phyloP scores from a whole-genome alignment of 495 filamentous ascomycete genomes.

The Daldinia childiae region DNA sequence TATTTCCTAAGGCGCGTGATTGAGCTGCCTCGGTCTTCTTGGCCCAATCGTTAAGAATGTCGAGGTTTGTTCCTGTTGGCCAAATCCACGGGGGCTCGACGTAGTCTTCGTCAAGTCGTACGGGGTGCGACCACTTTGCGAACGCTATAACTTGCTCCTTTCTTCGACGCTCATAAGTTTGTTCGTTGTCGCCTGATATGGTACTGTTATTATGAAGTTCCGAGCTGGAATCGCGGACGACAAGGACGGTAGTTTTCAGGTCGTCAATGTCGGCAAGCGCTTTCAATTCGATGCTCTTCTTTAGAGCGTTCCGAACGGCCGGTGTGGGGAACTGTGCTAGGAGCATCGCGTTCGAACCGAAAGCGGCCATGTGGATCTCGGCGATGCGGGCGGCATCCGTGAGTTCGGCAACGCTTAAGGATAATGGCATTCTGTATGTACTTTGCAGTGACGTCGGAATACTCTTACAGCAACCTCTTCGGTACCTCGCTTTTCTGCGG shows the following conservation, averaged over 20 bases:
- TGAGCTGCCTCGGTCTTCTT: constrained; percentile 42
- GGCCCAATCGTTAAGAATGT: constrained; percentile 43
- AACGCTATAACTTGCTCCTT: constrained; percentile 46
- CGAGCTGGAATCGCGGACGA: constrained; percentile 32
- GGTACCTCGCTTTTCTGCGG: background rate
- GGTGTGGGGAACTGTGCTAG: constrained; percentile 53
- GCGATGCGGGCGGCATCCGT: constrained; percentile 51
- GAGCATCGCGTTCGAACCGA: constrained; percentile 51
- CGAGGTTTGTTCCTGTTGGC: constrained; percentile 46
- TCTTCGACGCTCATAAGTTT: background rate
- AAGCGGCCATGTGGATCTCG: constrained; percentile 54
- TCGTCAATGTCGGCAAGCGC: constrained; percentile 48
- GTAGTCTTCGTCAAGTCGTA: constrained; percentile 16
- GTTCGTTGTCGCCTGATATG: background rate
- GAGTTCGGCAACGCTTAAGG: constrained; percentile 21
- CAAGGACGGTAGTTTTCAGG: constrained; percentile 36
- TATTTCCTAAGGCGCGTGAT: constrained; percentile 36
- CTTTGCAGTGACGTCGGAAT: background rate
- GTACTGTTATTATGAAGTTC: background rate
- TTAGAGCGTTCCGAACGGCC: constrained; percentile 41
- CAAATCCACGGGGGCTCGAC: constrained; percentile 43
- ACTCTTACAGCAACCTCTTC: no score
- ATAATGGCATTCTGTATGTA: constrained; percentile 21
- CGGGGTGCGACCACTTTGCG: constrained; percentile 53
- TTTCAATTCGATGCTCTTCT: constrained; percentile 41